Percentiles rank a stretch among this genome's conserved stretches.
phyloP scores from a whole-genome alignment of 306 rosid species.

The Malus sylvestris region DNA sequence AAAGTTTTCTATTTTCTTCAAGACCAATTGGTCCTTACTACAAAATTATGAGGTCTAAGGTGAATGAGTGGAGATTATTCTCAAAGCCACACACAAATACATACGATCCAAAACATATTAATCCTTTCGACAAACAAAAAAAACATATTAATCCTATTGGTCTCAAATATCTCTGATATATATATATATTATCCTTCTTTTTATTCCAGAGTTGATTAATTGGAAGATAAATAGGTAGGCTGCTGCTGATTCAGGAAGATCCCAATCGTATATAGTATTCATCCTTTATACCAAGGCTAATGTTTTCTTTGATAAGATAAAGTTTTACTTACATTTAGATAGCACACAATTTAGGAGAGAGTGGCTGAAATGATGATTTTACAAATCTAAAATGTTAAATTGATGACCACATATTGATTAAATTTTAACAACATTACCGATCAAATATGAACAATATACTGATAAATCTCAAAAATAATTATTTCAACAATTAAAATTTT shows the following conservation, averaged over 20 bases:
- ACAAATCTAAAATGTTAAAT: no score
- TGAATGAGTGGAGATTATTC: background rate
- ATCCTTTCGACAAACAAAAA: background rate
- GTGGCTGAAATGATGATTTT: background rate
- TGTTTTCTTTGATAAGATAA: no score
- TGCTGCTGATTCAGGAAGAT: background rate
- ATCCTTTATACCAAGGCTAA: no score
- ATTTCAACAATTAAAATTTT: background rate
- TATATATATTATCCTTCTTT: background rate
- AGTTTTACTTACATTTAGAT: background rate
- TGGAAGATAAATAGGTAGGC: background rate
- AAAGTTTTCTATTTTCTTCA: no score
- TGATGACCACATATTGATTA: no score
- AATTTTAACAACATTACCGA: background rate
- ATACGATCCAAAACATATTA: background rate
- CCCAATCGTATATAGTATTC: background rate
- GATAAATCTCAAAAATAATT: no score
- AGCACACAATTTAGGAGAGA: background rate
- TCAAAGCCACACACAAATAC: background rate
- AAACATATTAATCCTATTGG: background rate
- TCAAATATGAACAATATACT: background rate
- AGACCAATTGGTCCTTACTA: background rate
- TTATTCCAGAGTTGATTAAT: background rate
- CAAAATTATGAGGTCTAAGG: background rate
- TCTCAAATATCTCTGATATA: background rate